Percentiles rank a stretch among this genome's conserved stretches.
Conservation (phyloP, 257 asterid species). For the Lantana camara region DNA sequence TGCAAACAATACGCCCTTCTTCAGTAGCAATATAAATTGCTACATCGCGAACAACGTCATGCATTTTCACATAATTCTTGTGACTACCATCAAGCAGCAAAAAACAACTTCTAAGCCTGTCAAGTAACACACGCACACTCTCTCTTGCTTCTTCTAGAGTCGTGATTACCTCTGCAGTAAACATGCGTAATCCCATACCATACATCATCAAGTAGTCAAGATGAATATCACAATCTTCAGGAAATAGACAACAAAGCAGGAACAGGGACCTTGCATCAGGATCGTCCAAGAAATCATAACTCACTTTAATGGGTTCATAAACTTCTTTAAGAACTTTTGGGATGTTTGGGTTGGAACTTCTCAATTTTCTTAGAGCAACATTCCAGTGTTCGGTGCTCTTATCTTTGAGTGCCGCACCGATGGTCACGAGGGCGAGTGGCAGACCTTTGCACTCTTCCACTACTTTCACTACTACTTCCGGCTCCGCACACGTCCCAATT, state of each 20-base stretch:
- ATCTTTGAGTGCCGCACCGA: conserved; percentile 15
- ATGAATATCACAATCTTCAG: conserved; percentile 14
- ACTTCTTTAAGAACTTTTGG: neutral
- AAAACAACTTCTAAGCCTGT: conserved; percentile 15
- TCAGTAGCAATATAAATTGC: conserved; percentile 11
- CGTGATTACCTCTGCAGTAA: neutral
- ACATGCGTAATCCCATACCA: conserved; percentile 9
- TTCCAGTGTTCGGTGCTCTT: conserved; percentile 15
- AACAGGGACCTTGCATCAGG: neutral
- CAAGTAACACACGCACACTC: neutral
- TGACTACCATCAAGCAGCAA: neutral
- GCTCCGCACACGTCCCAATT: conserved; percentile 5
- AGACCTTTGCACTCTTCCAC: conserved; percentile 31
- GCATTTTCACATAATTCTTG: conserved; percentile 18
- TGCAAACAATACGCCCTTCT: neutral
- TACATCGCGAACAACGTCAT: conserved; percentile 26
- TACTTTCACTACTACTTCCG: conserved; percentile 24
- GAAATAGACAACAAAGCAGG: conserved; percentile 1
- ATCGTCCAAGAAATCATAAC: conserved; percentile 3
- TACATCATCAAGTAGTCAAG: conserved; percentile 14
- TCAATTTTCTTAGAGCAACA: conserved; percentile 16
- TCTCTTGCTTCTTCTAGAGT: conserved; percentile 18
- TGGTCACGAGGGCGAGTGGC: conserved; percentile 31
- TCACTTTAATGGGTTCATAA: neutral
- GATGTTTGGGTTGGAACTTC: neutral